phyloP scores from a whole-genome alignment of 164 flowering plant species.

The Saururus chinensis region DNA sequence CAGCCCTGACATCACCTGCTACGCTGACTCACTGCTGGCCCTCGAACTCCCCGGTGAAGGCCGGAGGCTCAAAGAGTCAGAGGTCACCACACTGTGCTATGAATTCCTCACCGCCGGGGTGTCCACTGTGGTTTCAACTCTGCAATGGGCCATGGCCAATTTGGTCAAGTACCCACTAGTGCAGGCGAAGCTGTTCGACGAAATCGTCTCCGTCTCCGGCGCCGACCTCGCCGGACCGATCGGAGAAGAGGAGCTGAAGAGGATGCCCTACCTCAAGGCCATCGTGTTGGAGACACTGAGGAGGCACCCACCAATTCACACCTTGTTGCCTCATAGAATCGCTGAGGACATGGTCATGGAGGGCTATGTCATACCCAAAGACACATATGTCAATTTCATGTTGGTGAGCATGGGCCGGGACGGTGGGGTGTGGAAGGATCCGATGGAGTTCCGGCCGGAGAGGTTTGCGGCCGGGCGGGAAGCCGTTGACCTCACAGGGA shows the following conservation, averaged over 20 bases:
- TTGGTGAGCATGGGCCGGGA: conserved; percentile 14
- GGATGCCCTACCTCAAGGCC: conserved; percentile 11
- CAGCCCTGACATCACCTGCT: not conserved
- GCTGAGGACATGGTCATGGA: conserved; percentile 9
- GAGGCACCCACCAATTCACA: conserved; percentile 9
- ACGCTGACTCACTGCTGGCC: conserved; percentile 18
- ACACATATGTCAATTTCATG: conserved; percentile 10
- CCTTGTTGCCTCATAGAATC: conserved; percentile 19
- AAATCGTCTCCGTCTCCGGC: not conserved
- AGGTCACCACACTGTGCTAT: conserved; percentile 19
- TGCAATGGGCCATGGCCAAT: conserved; percentile 31
- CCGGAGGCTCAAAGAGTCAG: conserved; percentile 20
- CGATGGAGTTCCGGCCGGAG: conserved; percentile 12
- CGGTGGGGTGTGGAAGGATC: conserved; percentile 9
- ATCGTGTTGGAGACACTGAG: conserved; percentile 9
- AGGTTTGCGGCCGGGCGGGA: conserved; percentile 10
- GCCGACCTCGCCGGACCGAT: conserved; percentile 1
- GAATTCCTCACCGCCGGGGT: conserved; percentile 28
- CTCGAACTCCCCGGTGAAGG: conserved; percentile 32
- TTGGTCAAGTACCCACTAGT: conserved; percentile 13
- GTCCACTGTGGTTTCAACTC: conserved; percentile 18
- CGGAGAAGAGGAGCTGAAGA: conserved; percentile 12
- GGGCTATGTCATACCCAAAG: conserved; percentile 9
- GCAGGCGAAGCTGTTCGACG: conserved; percentile 2
- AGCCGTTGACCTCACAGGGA: conserved; percentile 25